Evolutionary conservation across 768 basidiomycete species (phyloP), one percentile per base, ranked within the genome.

Genomic region (Lyophyllum semitale): DNA sequence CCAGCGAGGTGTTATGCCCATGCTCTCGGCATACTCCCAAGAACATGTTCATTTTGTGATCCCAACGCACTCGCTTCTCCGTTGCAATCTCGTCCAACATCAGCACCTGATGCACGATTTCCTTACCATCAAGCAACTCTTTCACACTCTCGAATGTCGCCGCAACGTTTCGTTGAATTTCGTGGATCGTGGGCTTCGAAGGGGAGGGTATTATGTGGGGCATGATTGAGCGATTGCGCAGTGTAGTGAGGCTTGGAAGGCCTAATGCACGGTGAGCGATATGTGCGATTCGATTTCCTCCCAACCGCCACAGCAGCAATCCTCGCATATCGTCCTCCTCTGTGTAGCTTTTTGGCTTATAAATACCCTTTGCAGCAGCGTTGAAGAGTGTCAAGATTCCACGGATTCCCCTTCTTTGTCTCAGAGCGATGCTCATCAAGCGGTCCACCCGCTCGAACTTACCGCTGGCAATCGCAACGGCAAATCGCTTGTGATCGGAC

Each of bases 261-360:
- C 55, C 55, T 11, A 64, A 50, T 11, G 63, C 51, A 8, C 50
- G 41, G 44, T 63, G 56, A 33, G 59, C 53, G 20, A 63, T 47
- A 13, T 63, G 32, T 3, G 55, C 61, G 1, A 63, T 42, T 11
- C 56, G 52, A 13, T 53, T 56, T 12, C 59, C 59, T 0, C 56
- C 61, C 9, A 64, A 33, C 5, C 55, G 37, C 11, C 59, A 48
- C 1, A 53, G 32, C 20, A 59, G 52, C 2, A 64, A 23, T 1
- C 35, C 58, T 13, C 54, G 15, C 63, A 61, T 61, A 11, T 52
- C 27, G 3, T 64, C 63, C 38, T 59, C 52, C 13, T 45, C 33
- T 4, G 12, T 20, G 43, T 37, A 62, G 13, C 58, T 57, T 23
- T 60, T 62, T 2, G 63, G 58, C 38, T 57, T 59, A 35, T 64